Evolutionary conservation across 192 early-diverging fungal species (phyloP), one percentile per base, ranked within the genome.

Genomic region (Linnemannia schmuckeri): DNA sequence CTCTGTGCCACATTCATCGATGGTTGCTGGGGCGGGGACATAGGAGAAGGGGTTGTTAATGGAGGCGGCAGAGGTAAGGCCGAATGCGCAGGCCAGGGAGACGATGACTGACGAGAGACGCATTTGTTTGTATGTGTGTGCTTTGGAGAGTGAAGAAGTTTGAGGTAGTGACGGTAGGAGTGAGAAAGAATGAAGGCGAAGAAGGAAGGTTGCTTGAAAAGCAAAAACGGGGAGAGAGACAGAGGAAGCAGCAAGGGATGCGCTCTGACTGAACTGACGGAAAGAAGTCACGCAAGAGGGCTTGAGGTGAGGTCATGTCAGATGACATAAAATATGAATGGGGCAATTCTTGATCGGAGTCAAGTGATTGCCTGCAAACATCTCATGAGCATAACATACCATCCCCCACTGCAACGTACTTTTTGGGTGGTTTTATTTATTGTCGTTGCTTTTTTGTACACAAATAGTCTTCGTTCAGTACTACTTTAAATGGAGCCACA

Each of bases 11-110:
- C 88, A 89, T 38, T 75, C 71, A 24, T 33, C 52, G 30, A 89
- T 79, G 0, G 82, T 83, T 22, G 83, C 82, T 20, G 74, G 47
- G n/a, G 4, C 20, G 41, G 70, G 42, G 30, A 24, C 72, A 71
- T 38, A 30, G 78, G 55, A 7, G 71, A 78, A 76, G 9, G 75
- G 70, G 44, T 27, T 61, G 30, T 41, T 22, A n/a, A 66, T 44
- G 69, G 68, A 22, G 72, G 37, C 33, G 8, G 78, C 71, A 40
- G 57, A 12, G 37, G 63, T 57, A 5, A 80, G 37, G 40, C 83
- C 74, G 52, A 86, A 68, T 55, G 79, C 83, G 38, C 74, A 75
- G 57, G 74, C 83, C 68, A 85, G 13, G 12, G 83, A 73, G 70
- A 80, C 44, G 44, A 81, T 10, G 69, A 70, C 75, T 46, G 83